These are phyloP conservation scores for Saccharomyces eubayanus DNA, from an alignment of 805 yeast species.

Conservation along the genomic window DNA sequence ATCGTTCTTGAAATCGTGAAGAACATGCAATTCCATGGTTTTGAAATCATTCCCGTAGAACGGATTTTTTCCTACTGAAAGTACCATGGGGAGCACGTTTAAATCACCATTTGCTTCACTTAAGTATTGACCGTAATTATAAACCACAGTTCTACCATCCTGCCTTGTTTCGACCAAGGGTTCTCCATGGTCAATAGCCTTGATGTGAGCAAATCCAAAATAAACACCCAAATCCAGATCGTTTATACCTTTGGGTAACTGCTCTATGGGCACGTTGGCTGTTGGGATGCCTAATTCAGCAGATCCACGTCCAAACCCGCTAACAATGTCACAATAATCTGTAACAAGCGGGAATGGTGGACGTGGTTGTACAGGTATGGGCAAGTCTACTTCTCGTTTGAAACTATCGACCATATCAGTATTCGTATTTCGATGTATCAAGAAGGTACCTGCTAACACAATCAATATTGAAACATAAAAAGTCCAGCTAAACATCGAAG, in stretches of 20 bases:
- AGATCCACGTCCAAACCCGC: slow-evolving; percentile 96
- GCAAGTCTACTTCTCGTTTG: slow-evolving; percentile 18
- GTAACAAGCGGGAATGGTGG: slow-evolving; percentile 44
- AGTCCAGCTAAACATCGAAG: neutral
- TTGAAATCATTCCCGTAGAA: slow-evolving; percentile 71
- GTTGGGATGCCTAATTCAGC: slow-evolving; percentile 92
- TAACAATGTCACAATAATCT: slow-evolving; percentile 41
- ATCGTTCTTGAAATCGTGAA: slow-evolving; percentile 56
- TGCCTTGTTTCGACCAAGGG: slow-evolving; percentile 24
- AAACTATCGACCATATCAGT: neutral
- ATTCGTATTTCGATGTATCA: neutral
- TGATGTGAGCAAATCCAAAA: slow-evolving; percentile 62
- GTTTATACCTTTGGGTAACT: slow-evolving; percentile 36
- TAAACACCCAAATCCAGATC: slow-evolving; percentile 71
- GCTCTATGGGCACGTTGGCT: slow-evolving; percentile 68
- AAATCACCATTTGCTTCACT: slow-evolving; percentile 30
- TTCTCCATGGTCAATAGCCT: slow-evolving; percentile 12
- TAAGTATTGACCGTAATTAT: slow-evolving; percentile 54
- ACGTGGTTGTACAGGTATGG: slow-evolving; percentile 36
- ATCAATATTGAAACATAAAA: neutral
- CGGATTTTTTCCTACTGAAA: slow-evolving; percentile 96
- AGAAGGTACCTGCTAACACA: neutral
- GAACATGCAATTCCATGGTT: slow-evolving; percentile 80
- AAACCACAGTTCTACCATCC: slow-evolving; percentile 39
- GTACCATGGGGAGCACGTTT: slow-evolving; percentile 70